phyloP scores from a whole-genome alignment of 495 filamentous ascomycete species.

The Penicillium paxilli region DNA sequence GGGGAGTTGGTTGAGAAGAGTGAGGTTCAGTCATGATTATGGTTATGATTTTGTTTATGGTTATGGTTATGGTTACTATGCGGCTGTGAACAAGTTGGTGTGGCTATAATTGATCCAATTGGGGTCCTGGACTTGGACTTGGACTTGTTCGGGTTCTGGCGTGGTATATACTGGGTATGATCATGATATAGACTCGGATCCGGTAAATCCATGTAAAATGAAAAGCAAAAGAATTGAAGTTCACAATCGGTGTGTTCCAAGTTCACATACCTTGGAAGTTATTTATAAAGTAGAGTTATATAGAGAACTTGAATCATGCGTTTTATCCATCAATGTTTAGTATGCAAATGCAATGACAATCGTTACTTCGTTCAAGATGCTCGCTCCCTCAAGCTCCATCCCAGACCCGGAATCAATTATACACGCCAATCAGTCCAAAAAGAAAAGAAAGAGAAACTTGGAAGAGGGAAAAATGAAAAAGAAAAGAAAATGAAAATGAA shows the following conservation, averaged over 20 bases:
- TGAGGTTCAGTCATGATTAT: constrained; percentile 39
- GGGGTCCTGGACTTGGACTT: no score
- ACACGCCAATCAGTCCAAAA: not conserved
- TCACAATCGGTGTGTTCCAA: no score
- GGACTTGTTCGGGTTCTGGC: no score
- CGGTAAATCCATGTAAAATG: not conserved
- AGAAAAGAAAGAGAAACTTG: no score
- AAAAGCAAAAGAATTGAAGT: not conserved
- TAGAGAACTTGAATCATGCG: not conserved
- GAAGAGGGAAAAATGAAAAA: not conserved
- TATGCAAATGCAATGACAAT: not conserved
- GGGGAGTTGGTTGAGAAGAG: constrained; percentile 83
- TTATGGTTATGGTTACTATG: not conserved
- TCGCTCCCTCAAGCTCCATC: not conserved
- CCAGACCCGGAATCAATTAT: not conserved
- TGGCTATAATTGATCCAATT: no score
- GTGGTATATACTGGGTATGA: no score
- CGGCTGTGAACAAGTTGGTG: no score
- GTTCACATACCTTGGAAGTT: no score
- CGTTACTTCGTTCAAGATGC: not conserved
- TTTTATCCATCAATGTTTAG: not conserved
- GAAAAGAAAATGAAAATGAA: not conserved
- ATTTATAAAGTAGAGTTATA: no score
- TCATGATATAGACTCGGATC: not conserved
- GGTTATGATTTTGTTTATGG: no score